These are phyloP conservation scores for Ceratobasidium sp. DNA, from an alignment of 1,284 basidiomycete species.

Conservation along the genomic window DNA sequence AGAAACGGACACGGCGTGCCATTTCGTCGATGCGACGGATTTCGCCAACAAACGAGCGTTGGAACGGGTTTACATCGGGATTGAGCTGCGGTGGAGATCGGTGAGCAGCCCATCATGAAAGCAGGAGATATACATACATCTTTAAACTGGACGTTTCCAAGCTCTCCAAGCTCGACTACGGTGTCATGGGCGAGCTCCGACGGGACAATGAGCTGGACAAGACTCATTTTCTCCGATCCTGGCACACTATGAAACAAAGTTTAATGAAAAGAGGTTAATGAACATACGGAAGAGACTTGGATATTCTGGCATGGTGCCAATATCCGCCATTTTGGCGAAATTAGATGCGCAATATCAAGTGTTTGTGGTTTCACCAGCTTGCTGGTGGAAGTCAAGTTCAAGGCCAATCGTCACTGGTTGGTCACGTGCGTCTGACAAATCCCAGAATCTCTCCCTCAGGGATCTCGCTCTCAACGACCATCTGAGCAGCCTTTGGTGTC, in stretches of 20 bases:
- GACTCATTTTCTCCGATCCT: slow-evolving; percentile 97
- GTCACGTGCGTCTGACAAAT: slow-evolving; percentile 10
- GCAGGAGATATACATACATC: slow-evolving; percentile 68
- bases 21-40: slow-evolving; percentile 96
- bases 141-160: slow-evolving; percentile 97
- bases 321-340: slow-evolving; percentile 32
- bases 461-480: not conserved
- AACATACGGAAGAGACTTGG: slow-evolving; percentile 84
- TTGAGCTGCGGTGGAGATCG: slow-evolving; percentile 70
- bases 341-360: not conserved
- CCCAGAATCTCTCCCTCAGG: not conserved
- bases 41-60: slow-evolving; percentile 96
- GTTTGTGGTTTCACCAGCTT: not conserved
- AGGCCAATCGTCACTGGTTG: not conserved
- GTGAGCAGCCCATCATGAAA: not conserved
- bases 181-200: slow-evolving; percentile 98
- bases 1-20: slow-evolving; percentile 92
- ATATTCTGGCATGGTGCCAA: slow-evolving; percentile 58
- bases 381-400: slow-evolving; percentile 16
- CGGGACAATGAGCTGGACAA: slow-evolving; percentile 97
- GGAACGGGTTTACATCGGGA: slow-evolving; percentile 94
- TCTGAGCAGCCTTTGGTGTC: not conserved
- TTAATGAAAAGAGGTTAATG: not conserved
- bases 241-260: slow-evolving; percentile 25
- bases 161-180: slow-evolving; percentile 92